Evolutionary conservation across 2,329 filamentous ascomycete genomes (phyloP).

Genomic region (Penicillium verrucosum): DNA sequence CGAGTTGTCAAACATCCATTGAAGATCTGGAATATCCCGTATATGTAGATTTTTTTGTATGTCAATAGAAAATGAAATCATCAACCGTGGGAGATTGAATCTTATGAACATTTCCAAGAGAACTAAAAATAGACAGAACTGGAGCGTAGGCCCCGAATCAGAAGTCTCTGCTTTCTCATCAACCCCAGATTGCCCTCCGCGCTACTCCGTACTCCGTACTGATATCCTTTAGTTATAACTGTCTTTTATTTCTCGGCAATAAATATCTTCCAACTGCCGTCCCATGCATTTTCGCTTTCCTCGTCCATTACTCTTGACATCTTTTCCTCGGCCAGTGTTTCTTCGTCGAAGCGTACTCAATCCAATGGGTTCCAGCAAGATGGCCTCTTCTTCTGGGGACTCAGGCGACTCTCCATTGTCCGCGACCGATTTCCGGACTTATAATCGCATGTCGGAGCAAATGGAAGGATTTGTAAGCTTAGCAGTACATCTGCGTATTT

Average conservation of each 20-base stretch:
- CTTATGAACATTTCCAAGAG: neutral
- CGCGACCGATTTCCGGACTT: conserved; percentile 63
- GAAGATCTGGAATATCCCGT: conserved; percentile 55
- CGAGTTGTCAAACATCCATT: conserved; percentile 44
- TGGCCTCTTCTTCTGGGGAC: neutral
- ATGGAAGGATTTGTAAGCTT: conserved; percentile 68
- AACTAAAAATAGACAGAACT: neutral
- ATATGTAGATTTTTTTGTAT: conserved; percentile 49
- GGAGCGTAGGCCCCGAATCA: conserved; percentile 6
- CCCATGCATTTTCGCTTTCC: conserved; percentile 14
- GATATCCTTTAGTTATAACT: neutral
- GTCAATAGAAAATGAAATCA: neutral
- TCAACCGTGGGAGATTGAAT: neutral
- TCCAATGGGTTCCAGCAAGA: conserved; percentile 9
- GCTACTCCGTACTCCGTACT: neutral
- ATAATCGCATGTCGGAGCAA: conserved; percentile 69
- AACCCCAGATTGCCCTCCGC: neutral
- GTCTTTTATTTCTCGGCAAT: conserved; percentile 13
- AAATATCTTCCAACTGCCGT: conserved; percentile 14
- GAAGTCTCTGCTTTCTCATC: conserved; percentile 19
- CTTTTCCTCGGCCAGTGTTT: conserved; percentile 3
- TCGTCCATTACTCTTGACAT: conserved; percentile 4
- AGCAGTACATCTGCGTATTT: neutral
- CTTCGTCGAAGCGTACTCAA: neutral
- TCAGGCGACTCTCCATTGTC: conserved; percentile 51